Evolutionary conservation across 768 basidiomycete genomes (phyloP), one percentile per base, ranked within the genome.

Genomic region (Hirschioporus abietinus): DNA sequence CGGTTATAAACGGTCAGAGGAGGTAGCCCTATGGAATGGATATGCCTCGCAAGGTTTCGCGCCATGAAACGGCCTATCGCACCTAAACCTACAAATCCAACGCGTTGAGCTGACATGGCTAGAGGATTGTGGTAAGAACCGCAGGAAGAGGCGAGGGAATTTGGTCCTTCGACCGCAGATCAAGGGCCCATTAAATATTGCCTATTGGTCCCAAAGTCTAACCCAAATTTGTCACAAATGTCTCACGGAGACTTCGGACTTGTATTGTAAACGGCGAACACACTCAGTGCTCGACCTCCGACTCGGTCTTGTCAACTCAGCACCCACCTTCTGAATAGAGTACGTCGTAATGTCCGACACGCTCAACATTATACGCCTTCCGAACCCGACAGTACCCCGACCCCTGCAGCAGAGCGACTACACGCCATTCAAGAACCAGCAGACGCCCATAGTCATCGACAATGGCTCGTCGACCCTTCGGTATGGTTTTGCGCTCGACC

Each of bases 401-500:
- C 74, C 77, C 0, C 71, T 70, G 1, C 59, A 70, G 5, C 77
- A 79, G 6, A 81, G 80, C 59, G 77, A 84, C 15, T 92, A 91
- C 69, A 77, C 83, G 60, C 65, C 70, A 23, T 82, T 87, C 72
- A 84, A 86, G 42, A 76, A 72, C 10, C 77, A 80, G 7, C 73
- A 77, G 58, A 87, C 85, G 0, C 91, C 93, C 0, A 85, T 96
- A 67, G 83, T 94, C 70, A 91, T 96, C 71, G 95, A 96, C 82
- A 95, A 96, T 71, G 95, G 95, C 68, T 87, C 95, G 7, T 91
- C 89, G 34, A 85, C 79, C 63, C 80, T 96, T 57, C 86, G 93
- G 63, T 96, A 91, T 77, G 95, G 94, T 17, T 96, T 94, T 76
- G 86, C 88, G 26, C 86, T 84, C 3, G 84, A 84, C 1, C 57